Conservation (phyloP, 208 protist genomes). For the Trypanosoma cruzi region DNA sequence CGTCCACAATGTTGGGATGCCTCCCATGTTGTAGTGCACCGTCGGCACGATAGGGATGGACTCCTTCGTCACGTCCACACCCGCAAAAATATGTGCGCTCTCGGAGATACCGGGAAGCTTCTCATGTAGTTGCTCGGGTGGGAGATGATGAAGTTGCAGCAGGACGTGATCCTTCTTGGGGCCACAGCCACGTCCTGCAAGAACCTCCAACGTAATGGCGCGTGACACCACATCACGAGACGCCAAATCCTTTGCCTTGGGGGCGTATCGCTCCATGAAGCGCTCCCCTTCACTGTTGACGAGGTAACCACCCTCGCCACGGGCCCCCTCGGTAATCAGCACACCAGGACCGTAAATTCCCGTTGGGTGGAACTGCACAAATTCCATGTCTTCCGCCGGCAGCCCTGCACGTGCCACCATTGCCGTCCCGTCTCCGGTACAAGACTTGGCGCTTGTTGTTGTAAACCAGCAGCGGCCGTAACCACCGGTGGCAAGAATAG, state of each 20-base stretch:
- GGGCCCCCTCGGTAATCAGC: conserved; percentile 98
- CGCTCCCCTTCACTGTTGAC: conserved; percentile 98
- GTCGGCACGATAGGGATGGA: conserved; percentile 99
- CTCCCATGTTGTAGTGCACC: conserved; percentile 99
- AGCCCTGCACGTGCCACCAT: conserved; percentile 99
- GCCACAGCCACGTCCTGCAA: conserved; percentile 92
- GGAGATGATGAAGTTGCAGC: conserved; percentile 98
- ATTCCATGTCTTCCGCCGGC: conserved; percentile 98
- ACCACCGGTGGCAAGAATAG: conserved; percentile 98
- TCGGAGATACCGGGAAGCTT: conserved; percentile 99
- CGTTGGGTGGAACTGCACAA: conserved; percentile 99
- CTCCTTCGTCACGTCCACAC: conserved; percentile 99
- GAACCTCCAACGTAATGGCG: conserved; percentile 98
- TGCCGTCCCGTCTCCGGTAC: conserved; percentile 98
- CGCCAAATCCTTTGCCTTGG: conserved; percentile 99
- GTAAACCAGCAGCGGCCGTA: conserved; percentile 98
- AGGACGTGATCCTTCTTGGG: conserved; percentile 98
- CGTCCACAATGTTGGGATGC: conserved; percentile 92
- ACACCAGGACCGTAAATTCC: conserved; percentile 99
- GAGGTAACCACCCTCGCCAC: conserved; percentile 98
- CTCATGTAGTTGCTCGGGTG: conserved; percentile 94
- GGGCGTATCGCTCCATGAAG: conserved; percentile 99
- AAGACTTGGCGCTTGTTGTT: conserved; percentile 98
- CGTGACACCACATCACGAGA: conserved; percentile 99
- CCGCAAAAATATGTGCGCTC: conserved; percentile 99